Conservation (phyloP, 495 filamentous ascomycete genomes). For the Penicillium macrosclerotiorum region DNA sequence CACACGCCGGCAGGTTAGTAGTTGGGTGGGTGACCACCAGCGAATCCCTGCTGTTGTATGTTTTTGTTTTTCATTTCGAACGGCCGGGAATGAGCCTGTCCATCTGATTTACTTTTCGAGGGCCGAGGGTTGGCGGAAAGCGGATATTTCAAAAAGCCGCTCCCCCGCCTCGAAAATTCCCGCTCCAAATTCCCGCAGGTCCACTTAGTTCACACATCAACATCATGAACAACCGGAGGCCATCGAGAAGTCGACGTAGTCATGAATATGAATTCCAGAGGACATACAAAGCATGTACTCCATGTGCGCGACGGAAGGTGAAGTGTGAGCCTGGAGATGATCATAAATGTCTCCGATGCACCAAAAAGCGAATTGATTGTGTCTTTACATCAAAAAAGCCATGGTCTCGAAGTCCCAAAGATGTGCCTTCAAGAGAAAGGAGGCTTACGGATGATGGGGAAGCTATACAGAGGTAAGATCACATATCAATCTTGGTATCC, state of each 20-base stretch:
- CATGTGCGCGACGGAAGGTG: slow-evolving; percentile 29
- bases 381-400: slow-evolving; percentile 20
- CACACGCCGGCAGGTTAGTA: no score
- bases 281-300: slow-evolving; percentile 28
- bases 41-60: no score
- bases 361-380: slow-evolving; percentile 19
- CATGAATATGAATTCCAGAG: slow-evolving; percentile 24
- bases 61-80: no score
- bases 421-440: background rate
- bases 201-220: background rate
- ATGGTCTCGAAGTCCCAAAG: slow-evolving; percentile 16
- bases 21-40: no score
- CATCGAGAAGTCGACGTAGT: slow-evolving; percentile 3
- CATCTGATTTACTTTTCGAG: no score
- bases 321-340: slow-evolving; percentile 18
- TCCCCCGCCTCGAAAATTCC: slow-evolving; percentile 1
- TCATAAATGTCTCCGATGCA: slow-evolving; percentile 20
- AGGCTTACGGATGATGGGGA: background rate
- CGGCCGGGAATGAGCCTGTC: no score
- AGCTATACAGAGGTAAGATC: background rate
- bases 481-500: background rate
- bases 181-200: slow-evolving; percentile 2
- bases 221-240: slow-evolving; percentile 6
- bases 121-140: no score
- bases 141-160: slow-evolving; percentile 12